Conservation (phyloP, 1,284 basidiomycete species). For the Bondarzewia mesenterica region DNA sequence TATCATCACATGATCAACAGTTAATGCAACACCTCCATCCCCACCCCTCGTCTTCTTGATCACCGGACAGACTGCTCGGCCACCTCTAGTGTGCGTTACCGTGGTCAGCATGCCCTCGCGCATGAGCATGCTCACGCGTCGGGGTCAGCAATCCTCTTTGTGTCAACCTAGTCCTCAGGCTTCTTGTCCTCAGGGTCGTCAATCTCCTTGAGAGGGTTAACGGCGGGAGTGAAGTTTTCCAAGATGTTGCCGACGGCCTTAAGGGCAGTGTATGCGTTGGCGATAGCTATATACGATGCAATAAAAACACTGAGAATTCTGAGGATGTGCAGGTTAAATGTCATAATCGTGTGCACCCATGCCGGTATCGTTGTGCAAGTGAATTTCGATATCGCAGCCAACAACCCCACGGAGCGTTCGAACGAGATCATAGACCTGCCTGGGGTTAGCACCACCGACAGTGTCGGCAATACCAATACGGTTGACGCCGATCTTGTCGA, state of each 20-base stretch:
- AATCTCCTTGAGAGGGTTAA: constrained; percentile 91
- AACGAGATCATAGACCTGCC: constrained; percentile 98
- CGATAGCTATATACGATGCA: constrained; percentile 35
- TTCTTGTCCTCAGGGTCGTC: constrained; percentile 90
- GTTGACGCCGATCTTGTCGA: constrained; percentile 99
- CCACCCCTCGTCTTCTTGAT: too few relatives aligned
- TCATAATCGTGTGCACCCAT: neutral
- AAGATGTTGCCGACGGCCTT: constrained; percentile 76
- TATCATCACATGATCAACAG: too few relatives aligned
- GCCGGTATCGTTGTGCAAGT: constrained; percentile 99
- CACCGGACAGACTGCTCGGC: too few relatives aligned
- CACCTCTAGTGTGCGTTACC: too few relatives aligned
- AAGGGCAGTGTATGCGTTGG: constrained; percentile 96
- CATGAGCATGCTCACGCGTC: too few relatives aligned
- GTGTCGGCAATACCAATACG: constrained; percentile 99
- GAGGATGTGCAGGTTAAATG: neutral
- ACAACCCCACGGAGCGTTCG: constrained; percentile 94
- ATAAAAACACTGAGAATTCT: constrained; percentile 8
- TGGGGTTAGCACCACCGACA: constrained; percentile 96
- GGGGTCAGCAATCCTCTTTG: constrained; percentile 79
- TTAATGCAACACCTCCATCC: too few relatives aligned
- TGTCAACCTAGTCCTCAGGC: constrained; percentile 92
- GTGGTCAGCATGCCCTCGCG: too few relatives aligned
- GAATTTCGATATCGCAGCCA: constrained; percentile 94
- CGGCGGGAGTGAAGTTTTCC: constrained; percentile 83